Evolutionary conservation across 192 early-diverging fungal species (phyloP).

Genomic region (Coemansia sp.): DNA sequence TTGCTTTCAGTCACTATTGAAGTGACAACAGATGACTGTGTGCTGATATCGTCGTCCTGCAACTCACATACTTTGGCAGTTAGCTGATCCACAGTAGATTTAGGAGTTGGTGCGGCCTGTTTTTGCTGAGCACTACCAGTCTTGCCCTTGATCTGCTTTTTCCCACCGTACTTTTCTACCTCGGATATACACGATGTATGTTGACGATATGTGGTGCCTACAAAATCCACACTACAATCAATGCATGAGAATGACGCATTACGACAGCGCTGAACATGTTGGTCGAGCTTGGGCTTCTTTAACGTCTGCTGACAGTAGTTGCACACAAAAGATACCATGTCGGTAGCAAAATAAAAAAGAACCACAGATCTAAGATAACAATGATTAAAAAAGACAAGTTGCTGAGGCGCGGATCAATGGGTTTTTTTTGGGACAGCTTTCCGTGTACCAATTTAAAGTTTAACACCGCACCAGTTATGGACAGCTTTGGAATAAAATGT

Average conservation of each 20-base stretch:
- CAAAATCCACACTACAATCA: conserved; percentile 86
- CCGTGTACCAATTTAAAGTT: not conserved
- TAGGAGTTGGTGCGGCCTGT: conserved; percentile 1
- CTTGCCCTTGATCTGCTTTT: conserved; percentile 25
- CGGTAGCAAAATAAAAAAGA: not conserved
- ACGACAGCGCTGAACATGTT: conserved; percentile 78
- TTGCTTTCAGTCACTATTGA: conserved; percentile 6
- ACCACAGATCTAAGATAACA: not conserved
- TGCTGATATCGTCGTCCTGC: not conserved
- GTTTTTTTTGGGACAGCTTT: not conserved
- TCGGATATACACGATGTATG: conserved; percentile 93
- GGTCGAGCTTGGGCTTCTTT: conserved; percentile 93
- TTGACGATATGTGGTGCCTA: conserved; percentile 67
- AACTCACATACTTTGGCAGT: conserved; percentile 26
- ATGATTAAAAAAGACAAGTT: conserved; percentile 5
- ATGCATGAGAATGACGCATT: conserved; percentile 86
- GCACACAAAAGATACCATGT: conserved; percentile 69
- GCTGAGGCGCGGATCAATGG: not conserved
- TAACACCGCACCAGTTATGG: not conserved
- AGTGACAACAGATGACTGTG: not conserved
- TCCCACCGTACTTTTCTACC: conserved; percentile 86
- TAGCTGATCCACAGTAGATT: conserved; percentile 44
- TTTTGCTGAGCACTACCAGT: conserved; percentile 1
- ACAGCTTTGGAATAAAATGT: not conserved
- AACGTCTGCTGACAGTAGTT: conserved; percentile 78